phyloP scores from a whole-genome alignment of 331 rosid genomes.

The Telfairia occidentalis region DNA sequence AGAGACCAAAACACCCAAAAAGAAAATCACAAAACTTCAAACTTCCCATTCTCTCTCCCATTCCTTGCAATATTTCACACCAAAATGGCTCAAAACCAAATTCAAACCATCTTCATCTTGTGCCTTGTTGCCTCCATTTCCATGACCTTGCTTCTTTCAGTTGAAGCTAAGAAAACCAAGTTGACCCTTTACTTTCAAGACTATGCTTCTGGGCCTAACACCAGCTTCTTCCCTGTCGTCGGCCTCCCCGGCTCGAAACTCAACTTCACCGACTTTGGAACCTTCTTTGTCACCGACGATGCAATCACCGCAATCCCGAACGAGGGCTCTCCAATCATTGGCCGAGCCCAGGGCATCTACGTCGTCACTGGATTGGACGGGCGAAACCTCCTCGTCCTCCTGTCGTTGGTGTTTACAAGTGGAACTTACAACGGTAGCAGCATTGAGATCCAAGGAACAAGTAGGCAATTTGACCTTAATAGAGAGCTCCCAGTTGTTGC shows the following conservation, averaged over 20 bases:
- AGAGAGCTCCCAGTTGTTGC: neutral
- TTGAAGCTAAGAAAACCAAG: neutral
- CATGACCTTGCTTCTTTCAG: conserved; percentile 2
- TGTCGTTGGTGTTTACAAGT: neutral
- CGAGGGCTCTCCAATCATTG: neutral
- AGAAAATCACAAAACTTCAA: neutral
- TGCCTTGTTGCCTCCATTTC: conserved; percentile 13
- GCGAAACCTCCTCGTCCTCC: neutral
- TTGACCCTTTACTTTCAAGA: neutral
- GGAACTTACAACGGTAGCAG: neutral
- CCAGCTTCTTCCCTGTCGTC: neutral
- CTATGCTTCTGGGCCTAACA: neutral
- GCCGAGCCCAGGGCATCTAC: conserved; percentile 9
- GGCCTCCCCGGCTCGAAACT: neutral
- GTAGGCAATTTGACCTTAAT: neutral
- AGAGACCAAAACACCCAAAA: neutral
- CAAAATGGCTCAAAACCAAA: neutral
- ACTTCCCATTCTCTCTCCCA: neutral
- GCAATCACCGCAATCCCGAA: neutral
- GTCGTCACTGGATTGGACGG: neutral
- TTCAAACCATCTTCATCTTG: neutral
- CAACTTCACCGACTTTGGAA: conserved; percentile 7
- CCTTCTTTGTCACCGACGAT: neutral
- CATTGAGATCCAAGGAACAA: conserved; percentile 4
- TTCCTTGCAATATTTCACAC: neutral